Evolutionary conservation across 306 rosid genomes (phyloP), one percentile per base, ranked within the genome.

Genomic region (Aeschynomene evenia): DNA sequence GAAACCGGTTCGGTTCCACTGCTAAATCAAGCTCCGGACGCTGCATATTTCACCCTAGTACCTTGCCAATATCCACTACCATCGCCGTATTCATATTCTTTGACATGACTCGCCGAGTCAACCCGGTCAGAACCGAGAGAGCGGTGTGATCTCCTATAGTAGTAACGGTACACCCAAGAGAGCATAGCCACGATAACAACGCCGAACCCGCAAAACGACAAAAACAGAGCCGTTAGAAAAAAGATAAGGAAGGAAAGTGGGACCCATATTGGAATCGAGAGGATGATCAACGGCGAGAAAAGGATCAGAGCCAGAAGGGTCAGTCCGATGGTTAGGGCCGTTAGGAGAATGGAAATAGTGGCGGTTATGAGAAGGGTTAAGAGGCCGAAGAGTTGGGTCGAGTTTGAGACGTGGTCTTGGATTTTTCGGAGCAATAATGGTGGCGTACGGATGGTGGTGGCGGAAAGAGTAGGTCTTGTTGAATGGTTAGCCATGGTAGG

Each of bases 251-350:
- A 12, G 34, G 42, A 81, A 0, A 74, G 7, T 0, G 98, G 96
- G 31, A 83, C 68, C 96, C 90, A 92, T 37, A 92, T 42, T 24
- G 98, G 98, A 72, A 79, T 82, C 0, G 86, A 63, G 0, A 91
- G 0, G 14, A 91, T 29, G 59, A 92, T 69, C 51, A 92, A 1
- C 0, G 96, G 98, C 12, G 78, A 10, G 13, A 87, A 78, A 36
- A 92, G 28, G 66, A 89, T 49, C 8, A 87, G 15, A 0, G 80
- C 83, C 8, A 87, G 2, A 28, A 73, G 11, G 1, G 79, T 16
- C 7, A 52, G 80, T 2, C 79, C 71, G 37, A 82, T 18, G 18
- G 90, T 87, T 26, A 86, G 54, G 53, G 92, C 85, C 6, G 81
- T 23, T 14, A 92, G 87, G 81, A 89, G 21, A 66, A 92, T 78